These are phyloP conservation scores for Mucor indicus DNA, from an alignment of 371 early-diverging fungal genomes.

Conservation along the genomic window DNA sequence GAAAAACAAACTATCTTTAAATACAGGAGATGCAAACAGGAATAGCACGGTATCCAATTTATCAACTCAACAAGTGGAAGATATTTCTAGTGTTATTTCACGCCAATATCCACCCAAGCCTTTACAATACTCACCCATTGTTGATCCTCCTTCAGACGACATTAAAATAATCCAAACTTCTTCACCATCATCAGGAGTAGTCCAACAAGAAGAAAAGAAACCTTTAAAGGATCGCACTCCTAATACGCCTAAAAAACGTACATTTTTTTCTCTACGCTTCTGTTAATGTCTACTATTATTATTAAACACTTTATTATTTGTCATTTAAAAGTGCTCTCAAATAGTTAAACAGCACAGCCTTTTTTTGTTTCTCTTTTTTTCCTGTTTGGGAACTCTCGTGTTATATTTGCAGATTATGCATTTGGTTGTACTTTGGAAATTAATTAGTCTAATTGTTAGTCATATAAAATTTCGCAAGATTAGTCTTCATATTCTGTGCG, in stretches of 20 bases:
- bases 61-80: conserved; percentile 8
- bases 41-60: conserved; percentile 3
- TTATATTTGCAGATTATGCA: too few species aligned
- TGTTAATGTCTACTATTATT: conserved; percentile 5
- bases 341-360: too few species aligned
- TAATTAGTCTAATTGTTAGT: too few species aligned
- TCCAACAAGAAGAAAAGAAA: background rate
- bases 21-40: background rate
- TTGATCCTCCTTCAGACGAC: conserved; percentile 26
- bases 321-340: too few species aligned
- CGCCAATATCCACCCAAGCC: conserved; percentile 36
- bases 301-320: too few species aligned
- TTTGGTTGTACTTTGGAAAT: too few species aligned
- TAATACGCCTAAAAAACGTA: conserved; percentile 9
- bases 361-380: too few species aligned
- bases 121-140: conserved; percentile 28
- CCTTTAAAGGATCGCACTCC: too few species aligned
- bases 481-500: too few species aligned
- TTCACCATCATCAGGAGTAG: background rate
- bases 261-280: conserved; percentile 17
- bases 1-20: conserved; percentile 6
- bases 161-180: too few species aligned
- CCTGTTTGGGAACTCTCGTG: too few species aligned
- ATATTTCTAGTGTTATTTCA: conserved; percentile 8
- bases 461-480: too few species aligned